These are phyloP conservation scores for Macrolepiota fuliginosa DNA, from an alignment of 768 basidiomycete genomes.

Conservation along the genomic window DNA sequence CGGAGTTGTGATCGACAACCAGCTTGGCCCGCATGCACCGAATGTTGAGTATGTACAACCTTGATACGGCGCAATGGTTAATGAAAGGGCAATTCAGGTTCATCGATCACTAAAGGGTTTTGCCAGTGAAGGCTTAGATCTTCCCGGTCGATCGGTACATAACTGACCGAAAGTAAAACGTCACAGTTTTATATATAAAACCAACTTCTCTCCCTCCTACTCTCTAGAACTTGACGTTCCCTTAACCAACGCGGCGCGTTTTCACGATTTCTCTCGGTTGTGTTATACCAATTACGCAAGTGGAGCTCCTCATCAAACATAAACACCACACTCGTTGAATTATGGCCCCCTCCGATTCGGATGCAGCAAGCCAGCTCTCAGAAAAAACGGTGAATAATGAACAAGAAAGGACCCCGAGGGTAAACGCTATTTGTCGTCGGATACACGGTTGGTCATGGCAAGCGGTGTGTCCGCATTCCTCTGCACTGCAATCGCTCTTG, in stretches of 20 bases:
- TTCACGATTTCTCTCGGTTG: background rate
- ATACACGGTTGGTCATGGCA: slow-evolving; percentile 53
- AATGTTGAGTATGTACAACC: background rate
- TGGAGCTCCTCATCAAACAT: background rate
- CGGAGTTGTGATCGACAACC: background rate
- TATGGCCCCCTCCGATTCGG: background rate
- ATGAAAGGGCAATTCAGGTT: background rate
- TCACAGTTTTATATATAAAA: background rate
- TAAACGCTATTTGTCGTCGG: slow-evolving; percentile 17
- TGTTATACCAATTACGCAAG: background rate
- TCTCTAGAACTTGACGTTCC: slow-evolving; percentile 13
- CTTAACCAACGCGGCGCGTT: slow-evolving; percentile 11
- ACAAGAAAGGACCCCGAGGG: background rate
- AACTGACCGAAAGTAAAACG: background rate
- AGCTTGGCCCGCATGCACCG: background rate
- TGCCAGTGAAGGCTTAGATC: background rate
- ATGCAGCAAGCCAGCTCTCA: slow-evolving; percentile 2
- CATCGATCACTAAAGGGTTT: background rate
- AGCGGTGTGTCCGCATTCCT: slow-evolving; percentile 32
- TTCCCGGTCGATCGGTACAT: background rate
- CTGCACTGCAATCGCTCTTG: background rate
- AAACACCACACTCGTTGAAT: slow-evolving; percentile 8
- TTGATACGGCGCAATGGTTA: background rate
- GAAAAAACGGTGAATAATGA: slow-evolving; percentile 6
- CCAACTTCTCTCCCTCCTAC: background rate